Base-by-base conservation (phyloP, 2,329 filamentous ascomycete species). In the Clonostachys rhizophaga region DNA sequence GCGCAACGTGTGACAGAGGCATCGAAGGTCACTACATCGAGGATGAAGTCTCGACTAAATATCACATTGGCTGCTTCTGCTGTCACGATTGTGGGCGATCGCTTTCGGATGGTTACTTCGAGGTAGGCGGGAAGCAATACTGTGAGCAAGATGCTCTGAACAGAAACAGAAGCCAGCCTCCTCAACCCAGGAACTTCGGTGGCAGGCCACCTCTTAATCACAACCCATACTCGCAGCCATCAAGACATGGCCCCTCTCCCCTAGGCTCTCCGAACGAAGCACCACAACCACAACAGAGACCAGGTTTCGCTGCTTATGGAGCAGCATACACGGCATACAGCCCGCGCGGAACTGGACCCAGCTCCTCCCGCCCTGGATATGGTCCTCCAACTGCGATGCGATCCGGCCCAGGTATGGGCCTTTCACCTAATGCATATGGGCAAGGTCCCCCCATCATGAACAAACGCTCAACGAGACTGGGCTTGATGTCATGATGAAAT, bases 21-120 rank as follows among this genome's bases (percentile, higher is more conserved):
- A 97, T 99, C 55, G 94, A 99, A 66, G 94, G 94, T 1, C 86
- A 91, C 55, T 99, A 95, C 58, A 75, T 96, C 36, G 91, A 96
- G 63, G 95, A 94, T 33, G 87, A 90, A 57, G 67, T 73, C 37
- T 72, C 76, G 34, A 77, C 83, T 56, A 96, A 96, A 63, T 94
- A 91, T 66, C 94, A 99, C 63, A 82, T 89, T 0, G 75, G 80
- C 8, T 99, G 94, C 68, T 89, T 99, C 68, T 85, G 83, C 43
- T 97, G 94, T 62, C 77, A 78, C 41, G 86, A 89, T 55, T 97
- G 92, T 61, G 80, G 83, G 34, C 68, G 81, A 42, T 81, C 86
- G 3, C 74, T 97, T 12, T 78, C 80, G 17, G 86, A 92, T 41
- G 92, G 94, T 51, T 97, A 97, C 64, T 96, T 94, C 58, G 91